Evolutionary conservation across 1,139 yeast genomes (phyloP).

Genomic region (Geotrichum siamense): DNA sequence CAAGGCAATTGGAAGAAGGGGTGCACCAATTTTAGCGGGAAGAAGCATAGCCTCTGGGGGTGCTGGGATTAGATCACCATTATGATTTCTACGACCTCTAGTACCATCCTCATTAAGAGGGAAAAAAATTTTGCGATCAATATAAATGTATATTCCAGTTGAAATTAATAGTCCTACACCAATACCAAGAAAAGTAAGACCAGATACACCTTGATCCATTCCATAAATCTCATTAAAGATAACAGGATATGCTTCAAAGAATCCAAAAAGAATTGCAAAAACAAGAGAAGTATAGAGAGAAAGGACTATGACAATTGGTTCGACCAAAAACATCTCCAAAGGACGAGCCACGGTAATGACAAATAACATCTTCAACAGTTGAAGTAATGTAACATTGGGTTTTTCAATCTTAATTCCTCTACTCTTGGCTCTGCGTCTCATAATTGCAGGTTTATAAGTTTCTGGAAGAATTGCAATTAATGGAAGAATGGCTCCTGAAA

Average conservation of each 20-base stretch:
- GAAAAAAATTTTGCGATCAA: slow-evolving; percentile 37
- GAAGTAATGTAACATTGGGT: slow-evolving; percentile 26
- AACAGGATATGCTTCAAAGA: slow-evolving; percentile 26
- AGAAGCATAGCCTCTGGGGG: slow-evolving; percentile 29
- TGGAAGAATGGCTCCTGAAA: slow-evolving; percentile 58
- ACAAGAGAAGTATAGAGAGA: slow-evolving; percentile 20
- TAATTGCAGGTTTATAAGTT: slow-evolving; percentile 58
- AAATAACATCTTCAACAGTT: slow-evolving; percentile 38
- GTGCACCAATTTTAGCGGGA: slow-evolving; percentile 40
- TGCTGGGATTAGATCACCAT: slow-evolving; percentile 10
- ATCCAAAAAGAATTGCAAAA: slow-evolving; percentile 19
- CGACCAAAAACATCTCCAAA: slow-evolving; percentile 14
- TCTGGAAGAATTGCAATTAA: slow-evolving; percentile 51
- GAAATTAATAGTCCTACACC: slow-evolving; percentile 29
- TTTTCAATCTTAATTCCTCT: slow-evolving; percentile 47
- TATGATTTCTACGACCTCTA: slow-evolving; percentile 13
- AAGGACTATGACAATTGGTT: slow-evolving; percentile 19
- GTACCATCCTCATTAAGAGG: slow-evolving; percentile 18
- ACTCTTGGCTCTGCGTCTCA: slow-evolving; percentile 50
- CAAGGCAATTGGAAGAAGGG: slow-evolving; percentile 57
- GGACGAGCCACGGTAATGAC: slow-evolving; percentile 27
- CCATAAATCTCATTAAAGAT: slow-evolving; percentile 22
- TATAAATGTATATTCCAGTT: slow-evolving; percentile 13
- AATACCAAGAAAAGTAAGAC: slow-evolving; percentile 20
- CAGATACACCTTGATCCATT: slow-evolving; percentile 8